Evolutionary conservation across 2,329 filamentous ascomycete species (phyloP), one percentile per base, ranked within the genome.

Genomic region (Alternaria arbusti): DNA sequence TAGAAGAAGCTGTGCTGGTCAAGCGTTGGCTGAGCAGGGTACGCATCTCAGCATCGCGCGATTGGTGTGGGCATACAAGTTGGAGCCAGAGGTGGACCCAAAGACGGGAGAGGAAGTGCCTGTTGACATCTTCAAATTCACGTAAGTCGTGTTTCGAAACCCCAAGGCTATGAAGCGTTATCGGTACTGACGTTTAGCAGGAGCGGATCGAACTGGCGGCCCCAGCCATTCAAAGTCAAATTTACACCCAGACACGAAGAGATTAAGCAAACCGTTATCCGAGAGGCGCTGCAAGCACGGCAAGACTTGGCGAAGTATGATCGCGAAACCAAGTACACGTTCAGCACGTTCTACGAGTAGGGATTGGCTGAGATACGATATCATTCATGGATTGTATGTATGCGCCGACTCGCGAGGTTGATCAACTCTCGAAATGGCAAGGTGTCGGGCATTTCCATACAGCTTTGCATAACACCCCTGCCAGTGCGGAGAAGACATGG

Each of bases 11-110:
- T 89, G 87, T 72, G 86, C 84, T 6, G 87, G 87, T 0, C 85
- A 86, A 28, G 84, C 87, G 51, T 78, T 89, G 13, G 87, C 87
- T 1, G 87, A 89, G 74, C 85, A 88, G 68, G 86, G 87, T 5
- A 85, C 85, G 1, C 88, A 85, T 80, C 84, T 89, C 66, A 86
- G 84, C 0, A 80, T 89, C 25, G 84, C 85, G 7, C 77, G 87
- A 8, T 69, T 88, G 32, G 77, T 89, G 11, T 89, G 87, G 86
- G 86, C 81, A 0, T 89, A 88, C 69, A 79, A 81, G 54, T 84
- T 88, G 58, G 72, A 78, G 58, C 80, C 81, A 46, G 79, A 75
- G 11, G 47, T 79, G 20, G 79, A 83, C 68, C 67, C 69, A 17
- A 51, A 77, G 22, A 47, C 50, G 1, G 85, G 85, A 0, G 81